Conservation (phyloP, 2,329 filamentous ascomycete species). For the Lizonia empirigonia region DNA sequence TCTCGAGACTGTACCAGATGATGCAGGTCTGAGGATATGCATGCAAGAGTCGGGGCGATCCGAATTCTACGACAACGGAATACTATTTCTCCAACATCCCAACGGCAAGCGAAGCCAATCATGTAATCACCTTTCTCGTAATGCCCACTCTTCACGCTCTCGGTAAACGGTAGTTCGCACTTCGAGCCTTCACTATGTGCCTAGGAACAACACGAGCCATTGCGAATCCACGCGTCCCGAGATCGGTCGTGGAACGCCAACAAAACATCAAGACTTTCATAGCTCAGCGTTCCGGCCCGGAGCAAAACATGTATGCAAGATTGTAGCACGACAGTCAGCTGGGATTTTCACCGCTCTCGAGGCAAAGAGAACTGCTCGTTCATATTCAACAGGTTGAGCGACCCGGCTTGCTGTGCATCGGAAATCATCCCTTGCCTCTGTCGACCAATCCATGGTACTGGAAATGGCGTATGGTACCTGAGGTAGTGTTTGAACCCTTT, state of each 20-base stretch:
- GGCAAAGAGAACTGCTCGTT: slow-evolving; percentile 20
- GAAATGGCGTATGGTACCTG: slow-evolving; percentile 11
- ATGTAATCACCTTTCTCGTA: background rate
- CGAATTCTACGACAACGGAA: slow-evolving; percentile 10
- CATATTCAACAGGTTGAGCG: slow-evolving; percentile 21
- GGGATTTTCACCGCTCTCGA: slow-evolving; percentile 15
- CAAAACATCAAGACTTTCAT: slow-evolving; percentile 14
- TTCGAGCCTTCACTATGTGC: background rate
- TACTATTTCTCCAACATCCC: slow-evolving; percentile 1
- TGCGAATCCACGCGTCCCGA: slow-evolving; percentile 21
- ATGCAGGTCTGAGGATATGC: slow-evolving; percentile 12
- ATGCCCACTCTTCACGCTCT: background rate
- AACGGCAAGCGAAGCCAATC: slow-evolving; percentile 1
- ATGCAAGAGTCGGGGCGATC: slow-evolving; percentile 11
- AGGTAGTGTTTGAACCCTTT: slow-evolving; percentile 9
- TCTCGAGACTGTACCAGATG: slow-evolving; percentile 13
- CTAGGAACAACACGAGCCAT: slow-evolving; percentile 2
- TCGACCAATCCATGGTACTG: slow-evolving; percentile 20
- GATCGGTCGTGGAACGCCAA: slow-evolving; percentile 28
- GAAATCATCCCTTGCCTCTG: slow-evolving; percentile 19
- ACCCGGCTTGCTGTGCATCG: slow-evolving; percentile 20
- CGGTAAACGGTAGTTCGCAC: slow-evolving; percentile 9
- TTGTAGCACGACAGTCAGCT: slow-evolving; percentile 29
- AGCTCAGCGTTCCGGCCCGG: slow-evolving; percentile 18
- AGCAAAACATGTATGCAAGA: slow-evolving; percentile 21